Base-by-base conservation (phyloP, 139 green algal species). In the Chlorella sp. region DNA sequence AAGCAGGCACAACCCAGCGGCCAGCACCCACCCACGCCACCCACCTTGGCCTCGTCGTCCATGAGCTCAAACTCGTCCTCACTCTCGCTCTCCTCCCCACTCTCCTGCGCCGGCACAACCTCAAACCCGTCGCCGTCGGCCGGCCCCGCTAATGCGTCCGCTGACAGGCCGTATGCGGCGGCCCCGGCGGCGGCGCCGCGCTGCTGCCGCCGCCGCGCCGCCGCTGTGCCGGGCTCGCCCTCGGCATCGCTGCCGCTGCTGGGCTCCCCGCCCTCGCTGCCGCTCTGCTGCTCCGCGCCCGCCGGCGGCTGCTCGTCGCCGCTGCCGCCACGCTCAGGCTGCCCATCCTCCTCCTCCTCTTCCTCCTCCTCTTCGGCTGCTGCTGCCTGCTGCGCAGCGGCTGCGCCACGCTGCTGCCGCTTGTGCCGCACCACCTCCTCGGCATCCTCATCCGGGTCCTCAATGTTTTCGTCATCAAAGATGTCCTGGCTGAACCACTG, bases 401-500 rank as follows among this genome's bases (percentile, higher is more conserved):
- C n/a, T 55, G 44, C 30, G 74, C 74, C 23, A 26, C 23, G 6
- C 39, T 55, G 62, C 39, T 21, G 55, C 34, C 44, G 74, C 72
- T 25, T 74, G 68, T 71, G 74, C 74, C 9, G 51, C 51, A 39
- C 1, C 56, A 39, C 32, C 56, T 78, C 62, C 36, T 63, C 75
- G 34, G 86, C 65, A 1, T 89, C 84, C 32, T 90, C 87, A 12
- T 85, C 89, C 11, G 74, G 81, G 16, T 87, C 88, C 38, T 83
- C 65, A 7, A 84, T 32, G 57, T 86, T 26, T 16, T 86, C 88
- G 81, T 94, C 92, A 17, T 90, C 74, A 68, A 97, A 97, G 26
- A 97, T 55, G 41, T 96, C 93, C 82, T 97, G 95, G 20, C 89
- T 86, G 84, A 98, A 98, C 95, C 95, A 98, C 91, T 98, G 95